Percentiles rank a stretch among this genome's conserved stretches.
phyloP scores from a whole-genome alignment of 441 rosid genomes.

The Populus hybrid region DNA sequence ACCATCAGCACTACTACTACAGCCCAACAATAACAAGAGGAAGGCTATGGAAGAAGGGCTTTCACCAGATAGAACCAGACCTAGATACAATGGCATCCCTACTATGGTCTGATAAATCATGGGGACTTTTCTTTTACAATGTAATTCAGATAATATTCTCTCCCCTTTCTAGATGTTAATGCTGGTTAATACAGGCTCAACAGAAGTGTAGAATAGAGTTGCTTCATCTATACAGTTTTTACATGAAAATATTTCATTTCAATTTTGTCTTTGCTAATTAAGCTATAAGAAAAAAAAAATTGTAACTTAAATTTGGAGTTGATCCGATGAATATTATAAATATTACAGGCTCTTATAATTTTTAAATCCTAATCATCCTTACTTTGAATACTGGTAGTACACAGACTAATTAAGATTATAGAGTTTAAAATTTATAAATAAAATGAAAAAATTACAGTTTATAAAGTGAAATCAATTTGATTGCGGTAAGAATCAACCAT shows the following conservation, averaged over 20 bases:
- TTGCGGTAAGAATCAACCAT: not conserved
- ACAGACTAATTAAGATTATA: not conserved
- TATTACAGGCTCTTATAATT: not conserved
- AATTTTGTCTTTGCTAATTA: conserved; percentile 21
- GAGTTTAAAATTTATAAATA: not conserved
- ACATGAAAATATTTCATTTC: conserved; percentile 17
- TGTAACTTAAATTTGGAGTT: not conserved
- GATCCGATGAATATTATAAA: not conserved
- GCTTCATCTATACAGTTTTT: conserved; percentile 24
- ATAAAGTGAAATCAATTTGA: not conserved
- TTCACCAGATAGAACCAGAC: conserved; percentile 58
- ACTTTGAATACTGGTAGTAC: not conserved
- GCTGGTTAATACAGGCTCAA: conserved; percentile 17
- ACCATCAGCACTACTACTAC: conserved; percentile 14
- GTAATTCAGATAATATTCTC: conserved; percentile 8
- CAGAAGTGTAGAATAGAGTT: conserved; percentile 29
- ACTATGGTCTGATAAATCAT: conserved; percentile 39
- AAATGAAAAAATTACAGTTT: not conserved
- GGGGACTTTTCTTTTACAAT: not conserved
- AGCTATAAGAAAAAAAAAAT: not conserved
- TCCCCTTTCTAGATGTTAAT: not conserved
- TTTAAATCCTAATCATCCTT: not conserved
- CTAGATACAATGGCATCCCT: conserved; percentile 53
- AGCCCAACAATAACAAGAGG: conserved; percentile 48
- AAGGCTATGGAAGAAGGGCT: conserved; percentile 62